Evolutionary conservation across 163 green algal genomes (phyloP).

Genomic region (Prototheca cutis): DNA sequence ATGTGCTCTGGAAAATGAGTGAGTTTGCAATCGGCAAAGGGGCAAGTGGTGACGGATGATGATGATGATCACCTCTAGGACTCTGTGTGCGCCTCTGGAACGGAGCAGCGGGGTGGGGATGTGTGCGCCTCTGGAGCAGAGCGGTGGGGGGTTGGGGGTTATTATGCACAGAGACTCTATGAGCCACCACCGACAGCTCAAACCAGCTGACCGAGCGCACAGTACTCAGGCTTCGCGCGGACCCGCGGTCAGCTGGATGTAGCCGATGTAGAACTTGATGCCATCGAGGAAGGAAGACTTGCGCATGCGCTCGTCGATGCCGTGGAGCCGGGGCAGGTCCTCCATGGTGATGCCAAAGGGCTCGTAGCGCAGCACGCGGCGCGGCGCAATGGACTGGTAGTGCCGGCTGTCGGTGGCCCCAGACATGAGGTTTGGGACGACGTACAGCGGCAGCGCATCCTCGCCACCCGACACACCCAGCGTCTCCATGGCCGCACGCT

Average conservation of each 20-base stretch:
- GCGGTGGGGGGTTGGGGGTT: too few relatives aligned
- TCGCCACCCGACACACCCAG: slow-evolving; percentile 6
- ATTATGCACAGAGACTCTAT: too few relatives aligned
- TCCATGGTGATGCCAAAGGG: not conserved
- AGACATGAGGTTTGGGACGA: slow-evolving; percentile 14
- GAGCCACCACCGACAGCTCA: too few relatives aligned
- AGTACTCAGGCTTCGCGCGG: too few relatives aligned
- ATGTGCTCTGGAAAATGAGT: too few relatives aligned
- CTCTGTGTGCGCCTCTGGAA: too few relatives aligned
- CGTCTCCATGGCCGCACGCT: slow-evolving; percentile 1
- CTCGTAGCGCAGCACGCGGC: slow-evolving; percentile 11
- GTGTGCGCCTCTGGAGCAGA: too few relatives aligned
- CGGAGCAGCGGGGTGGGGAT: too few relatives aligned
- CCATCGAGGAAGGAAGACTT: slow-evolving; percentile 7
- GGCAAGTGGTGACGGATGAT: too few relatives aligned
- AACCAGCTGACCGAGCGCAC: too few relatives aligned
- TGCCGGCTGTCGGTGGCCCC: slow-evolving; percentile 13
- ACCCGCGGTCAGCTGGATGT: slow-evolving; percentile 12
- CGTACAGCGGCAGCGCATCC: not conserved
- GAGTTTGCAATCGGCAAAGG: not conserved
- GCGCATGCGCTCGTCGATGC: slow-evolving; percentile 24
- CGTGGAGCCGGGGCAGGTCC: slow-evolving; percentile 16
- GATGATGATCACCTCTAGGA: too few relatives aligned
- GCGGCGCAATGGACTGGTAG: slow-evolving; percentile 3
- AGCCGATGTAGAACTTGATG: slow-evolving; percentile 16